phyloP scores from a whole-genome alignment of 805 yeast genomes.

The Ogataea pini region DNA sequence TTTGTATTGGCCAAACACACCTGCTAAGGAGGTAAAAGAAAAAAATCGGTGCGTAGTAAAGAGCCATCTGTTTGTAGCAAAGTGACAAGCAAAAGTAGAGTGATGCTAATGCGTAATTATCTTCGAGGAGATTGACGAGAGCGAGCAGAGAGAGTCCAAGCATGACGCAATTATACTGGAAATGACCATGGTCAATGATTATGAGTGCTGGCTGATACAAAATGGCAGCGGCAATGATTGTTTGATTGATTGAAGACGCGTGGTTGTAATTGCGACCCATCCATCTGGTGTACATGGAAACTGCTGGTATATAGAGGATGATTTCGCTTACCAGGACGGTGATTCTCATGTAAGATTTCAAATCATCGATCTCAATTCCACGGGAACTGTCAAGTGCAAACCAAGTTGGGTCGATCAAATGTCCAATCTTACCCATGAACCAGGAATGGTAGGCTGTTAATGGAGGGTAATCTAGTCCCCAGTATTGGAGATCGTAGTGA shows the following conservation, averaged over 20 bases:
- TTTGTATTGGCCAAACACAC: constrained; percentile 35
- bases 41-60: constrained; percentile 88
- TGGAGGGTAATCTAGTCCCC: constrained; percentile 99
- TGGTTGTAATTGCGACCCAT: constrained; percentile 56
- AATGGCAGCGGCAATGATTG: constrained; percentile 74
- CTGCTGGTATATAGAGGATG: constrained; percentile 75
- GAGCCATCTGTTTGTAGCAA: constrained; percentile 92
- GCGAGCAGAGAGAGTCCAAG: constrained; percentile 77
- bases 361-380: constrained; percentile 64
- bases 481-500: constrained; percentile 81
- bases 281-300: constrained; percentile 68
- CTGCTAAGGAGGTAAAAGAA: constrained; percentile 75
- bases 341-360: constrained; percentile 83
- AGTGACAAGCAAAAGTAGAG: constrained; percentile 75
- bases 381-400: constrained; percentile 71
- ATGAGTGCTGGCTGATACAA: constrained; percentile 80
- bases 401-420: constrained; percentile 66
- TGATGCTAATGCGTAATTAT: constrained; percentile 66
- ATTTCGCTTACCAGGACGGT: constrained; percentile 78
- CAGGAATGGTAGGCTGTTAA: constrained; percentile 92
- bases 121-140: constrained; percentile 63
- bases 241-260: constrained; percentile 68
- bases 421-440: constrained; percentile 73
- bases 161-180: constrained; percentile 94
- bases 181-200: constrained; percentile 94